Base-by-base conservation (phyloP, 495 filamentous ascomycete species). In the Pyrenopolyporus hunteri region DNA sequence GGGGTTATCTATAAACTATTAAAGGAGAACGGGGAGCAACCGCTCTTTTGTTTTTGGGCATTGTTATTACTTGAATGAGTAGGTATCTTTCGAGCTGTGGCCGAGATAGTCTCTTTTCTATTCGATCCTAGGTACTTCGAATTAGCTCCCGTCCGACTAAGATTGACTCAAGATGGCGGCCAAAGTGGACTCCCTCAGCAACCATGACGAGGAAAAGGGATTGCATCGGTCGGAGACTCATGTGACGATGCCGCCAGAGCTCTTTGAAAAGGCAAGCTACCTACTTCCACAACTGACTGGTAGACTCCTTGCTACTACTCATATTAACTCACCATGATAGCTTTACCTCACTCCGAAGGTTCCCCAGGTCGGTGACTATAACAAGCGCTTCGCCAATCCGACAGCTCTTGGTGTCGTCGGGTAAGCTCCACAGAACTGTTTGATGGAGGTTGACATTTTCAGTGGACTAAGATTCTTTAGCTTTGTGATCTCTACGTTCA, bases 271-370 rank as follows among this genome's bases (percentile, higher is more conserved):
- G 69, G 75, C 75, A 48, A 43, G 49, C 19, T 43, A 20, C 39
- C 36, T 6, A 4, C 22, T n/a, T n/a, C n/a, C n/a, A n/a, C n/a
- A n/a, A n/a, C n/a, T n/a, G n/a, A n/a, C n/a, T 6, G 0, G 1
- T 9, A 28, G 7, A 3, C 26, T 45, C 0, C n/a, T 29, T 5
- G 43, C 22, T 28, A 9, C 14, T n/a, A n/a, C 20, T 23, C 11
- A 51, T 20, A 16, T n/a, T n/a, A n/a, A n/a, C 50, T 64, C 5
- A 56, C 14, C 3, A 1, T 28, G 13, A 9, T 61, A 75, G 71
- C 76, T 83, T 7, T 85, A 83, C 61, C 74, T 85, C 16, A 78
- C 80, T 1, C 81, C 81, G 1, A 83, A 85, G 54, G 71, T 76
- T 11, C 77, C 77, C 6, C 73, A 77, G 11, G 71, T 72, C 1